Evolutionary conservation across 1,284 basidiomycete species (phyloP), one percentile per base, ranked within the genome.

Genomic region (Tilletia indica): DNA sequence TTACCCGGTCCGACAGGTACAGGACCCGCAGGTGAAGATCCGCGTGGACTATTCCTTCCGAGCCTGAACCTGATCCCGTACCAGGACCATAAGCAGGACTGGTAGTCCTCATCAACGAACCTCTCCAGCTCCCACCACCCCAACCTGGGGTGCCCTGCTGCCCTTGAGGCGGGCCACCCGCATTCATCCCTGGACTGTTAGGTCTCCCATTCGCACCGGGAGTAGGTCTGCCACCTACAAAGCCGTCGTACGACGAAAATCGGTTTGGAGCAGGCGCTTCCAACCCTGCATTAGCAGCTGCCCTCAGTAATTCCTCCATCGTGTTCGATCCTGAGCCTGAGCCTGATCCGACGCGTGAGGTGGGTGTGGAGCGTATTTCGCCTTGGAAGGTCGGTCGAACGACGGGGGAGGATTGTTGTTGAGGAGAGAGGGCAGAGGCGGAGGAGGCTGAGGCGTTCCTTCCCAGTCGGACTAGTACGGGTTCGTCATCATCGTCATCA

Each of bases 401-500:
- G 51, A 54, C 51, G 12, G 51, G 51, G 12, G 51, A 54, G 6
- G 16, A 19, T 9, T 12, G 51, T 54, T 54, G 51, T 19, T 54
- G 51, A 16, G 12, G 51, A 11, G 12, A 19, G 21, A 9, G 9
- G 58, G 36, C 58, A 8, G 19, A 16, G 4, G 34, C 21, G 16
- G 31, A 12, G 8, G 64, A 25, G 21, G 12, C 45, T 12, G 25
- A 67, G 8, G 36, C 38, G 16, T 38, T 34, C 21, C 38, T 6
- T 19, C 47, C 56, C 51, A 31, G n/a, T 19, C 51, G 51, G 8
- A n/a, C 11, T 8, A 54, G 25, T 1, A 54, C 25, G 2, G 51
- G 51, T 54, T 54, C 51, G 4, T 31, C 71, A 49, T 49, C 73
- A 54, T 45, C 74, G 66, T 68, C 71, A 25, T 76, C 76, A 0